A percentile compares a stretch with the other conserved stretches of the same genome.
phyloP scores from a whole-genome alignment of 495 filamentous ascomycete genomes.

The Penicillium egyptiacum region DNA sequence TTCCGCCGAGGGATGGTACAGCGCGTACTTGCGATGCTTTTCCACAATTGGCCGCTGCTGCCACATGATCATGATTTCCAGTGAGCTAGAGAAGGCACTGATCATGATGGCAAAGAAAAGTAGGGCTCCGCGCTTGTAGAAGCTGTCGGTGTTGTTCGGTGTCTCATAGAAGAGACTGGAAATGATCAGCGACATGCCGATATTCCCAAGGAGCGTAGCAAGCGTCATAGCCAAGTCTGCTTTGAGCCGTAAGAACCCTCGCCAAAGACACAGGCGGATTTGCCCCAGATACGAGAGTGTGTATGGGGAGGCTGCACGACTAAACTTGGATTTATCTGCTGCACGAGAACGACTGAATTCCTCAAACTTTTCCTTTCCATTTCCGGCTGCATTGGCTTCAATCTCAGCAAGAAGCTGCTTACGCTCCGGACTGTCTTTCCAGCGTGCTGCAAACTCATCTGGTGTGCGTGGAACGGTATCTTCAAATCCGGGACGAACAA shows the following conservation, averaged over 20 bases:
- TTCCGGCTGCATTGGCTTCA: conserved; percentile 62
- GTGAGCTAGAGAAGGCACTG: conserved; percentile 75
- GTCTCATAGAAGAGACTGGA: conserved; percentile 82
- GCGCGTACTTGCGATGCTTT: conserved; percentile 85
- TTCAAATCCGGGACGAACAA: conserved; percentile 64
- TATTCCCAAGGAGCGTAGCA: conserved; percentile 69
- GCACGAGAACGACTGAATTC: conserved; percentile 67
- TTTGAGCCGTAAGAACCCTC: conserved; percentile 66
- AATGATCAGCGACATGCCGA: conserved; percentile 73
- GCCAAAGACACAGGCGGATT: conserved; percentile 67
- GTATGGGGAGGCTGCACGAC: conserved; percentile 68
- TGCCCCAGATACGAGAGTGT: conserved; percentile 74
- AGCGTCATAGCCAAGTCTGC: conserved; percentile 73
- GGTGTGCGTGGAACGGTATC: conserved; percentile 65
- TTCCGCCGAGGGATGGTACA: conserved; percentile 89
- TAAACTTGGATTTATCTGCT: conserved; percentile 52
- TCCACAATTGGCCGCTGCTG: conserved; percentile 89
- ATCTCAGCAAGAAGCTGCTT: conserved; percentile 66
- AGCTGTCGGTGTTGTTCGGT: conserved; percentile 57
- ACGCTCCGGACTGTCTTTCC: conserved; percentile 73
- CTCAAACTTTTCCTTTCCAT: conserved; percentile 62
- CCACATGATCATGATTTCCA: conserved; percentile 81
- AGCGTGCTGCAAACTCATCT: conserved; percentile 72
- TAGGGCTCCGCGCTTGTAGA: conserved; percentile 77
- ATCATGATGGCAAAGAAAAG: conserved; percentile 86